Base-by-base conservation (phyloP, 2,329 filamentous ascomycete genomes). In the Sclerotinia glacialis region DNA sequence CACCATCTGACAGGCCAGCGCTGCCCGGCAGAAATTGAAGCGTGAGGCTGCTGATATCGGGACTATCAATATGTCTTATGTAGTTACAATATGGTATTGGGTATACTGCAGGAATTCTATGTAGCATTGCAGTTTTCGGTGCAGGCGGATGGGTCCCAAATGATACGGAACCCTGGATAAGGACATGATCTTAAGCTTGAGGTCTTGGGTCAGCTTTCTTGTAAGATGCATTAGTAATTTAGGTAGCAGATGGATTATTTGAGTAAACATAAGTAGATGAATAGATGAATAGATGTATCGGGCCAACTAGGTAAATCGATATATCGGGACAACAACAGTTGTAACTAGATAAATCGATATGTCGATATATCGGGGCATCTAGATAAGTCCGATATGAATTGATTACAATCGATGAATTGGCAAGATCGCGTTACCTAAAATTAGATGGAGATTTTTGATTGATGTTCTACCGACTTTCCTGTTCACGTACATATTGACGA, bases 141-240 rank as follows among this genome's bases (percentile, higher is more conserved):
- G 56, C 31, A 49, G 56, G 11, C 21, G 2, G 28, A 59, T 34
- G 56, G 42, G n/a, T 23, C 40, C 26, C 55, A 44, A 59, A 52
- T 53, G 9, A 18, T 31, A 53, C 50, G 21, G 18, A 34, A 47
- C 8, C 42, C 26, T 60, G 58, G 58, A 60, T 37, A 26, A 21
- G 44, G n/a, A 23, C 28, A 60, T 60, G 56, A 60, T 60, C 58
- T 60, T 7, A 49, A 37, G 58, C 28, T 60, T 26, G 21, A 34
- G 5, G 58, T 60, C 58, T 60, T 60, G 26, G 28, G 7, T 60
- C 58, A 60, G 44, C 42, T 60, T 60, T 31, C 52, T 54, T 23
- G 28, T 26, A 11, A 28, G n/a, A 18, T 60, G 23, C 42, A 60
- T 12, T 31, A n/a, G 55, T 26, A 16, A 42, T 42, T 28, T n/a